phyloP scores from a whole-genome alignment of 768 basidiomycete genomes.

The Russula dissimulans region DNA sequence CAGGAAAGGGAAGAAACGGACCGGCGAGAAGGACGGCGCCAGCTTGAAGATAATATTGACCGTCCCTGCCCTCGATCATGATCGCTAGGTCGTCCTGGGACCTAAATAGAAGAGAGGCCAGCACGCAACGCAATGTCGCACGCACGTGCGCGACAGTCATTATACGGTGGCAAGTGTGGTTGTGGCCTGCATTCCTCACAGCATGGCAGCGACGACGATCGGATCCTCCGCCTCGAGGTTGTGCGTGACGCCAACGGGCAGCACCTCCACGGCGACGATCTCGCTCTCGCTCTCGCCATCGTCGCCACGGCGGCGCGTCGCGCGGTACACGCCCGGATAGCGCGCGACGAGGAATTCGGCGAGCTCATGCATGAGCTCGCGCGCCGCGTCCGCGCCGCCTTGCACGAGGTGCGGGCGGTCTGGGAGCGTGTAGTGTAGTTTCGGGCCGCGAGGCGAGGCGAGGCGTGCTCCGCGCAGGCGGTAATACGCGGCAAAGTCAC shows the following conservation, averaged over 20 bases:
- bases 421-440: slow-evolving; percentile 31
- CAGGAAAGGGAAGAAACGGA: slow-evolving; percentile 22
- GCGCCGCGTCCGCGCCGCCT: slow-evolving; percentile 29
- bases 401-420: slow-evolving; percentile 28
- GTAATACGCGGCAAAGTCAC: slow-evolving; percentile 45
- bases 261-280: slow-evolving; percentile 43
- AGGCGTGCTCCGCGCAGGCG: slow-evolving; percentile 51
- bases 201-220: slow-evolving; percentile 49
- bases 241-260: slow-evolving; percentile 40
- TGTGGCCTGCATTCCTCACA: slow-evolving; percentile 35
- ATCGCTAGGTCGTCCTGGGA: slow-evolving; percentile 21
- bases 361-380: slow-evolving; percentile 60
- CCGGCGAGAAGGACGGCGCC: slow-evolving; percentile 61
- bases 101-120: background rate
- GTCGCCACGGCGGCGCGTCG: slow-evolving; percentile 36
- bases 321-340: slow-evolving; percentile 48
- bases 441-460: slow-evolving; percentile 35
- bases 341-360: slow-evolving; percentile 56
- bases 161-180: background rate
- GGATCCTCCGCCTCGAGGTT: slow-evolving; percentile 47
- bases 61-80: slow-evolving; percentile 44
- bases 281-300: slow-evolving; percentile 23
- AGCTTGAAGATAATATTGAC: slow-evolving; percentile 65
- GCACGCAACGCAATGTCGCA: slow-evolving; percentile 12
- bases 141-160: slow-evolving; percentile 14